phyloP scores from a whole-genome alignment of 768 basidiomycete species.

The Suillus alpinus region DNA sequence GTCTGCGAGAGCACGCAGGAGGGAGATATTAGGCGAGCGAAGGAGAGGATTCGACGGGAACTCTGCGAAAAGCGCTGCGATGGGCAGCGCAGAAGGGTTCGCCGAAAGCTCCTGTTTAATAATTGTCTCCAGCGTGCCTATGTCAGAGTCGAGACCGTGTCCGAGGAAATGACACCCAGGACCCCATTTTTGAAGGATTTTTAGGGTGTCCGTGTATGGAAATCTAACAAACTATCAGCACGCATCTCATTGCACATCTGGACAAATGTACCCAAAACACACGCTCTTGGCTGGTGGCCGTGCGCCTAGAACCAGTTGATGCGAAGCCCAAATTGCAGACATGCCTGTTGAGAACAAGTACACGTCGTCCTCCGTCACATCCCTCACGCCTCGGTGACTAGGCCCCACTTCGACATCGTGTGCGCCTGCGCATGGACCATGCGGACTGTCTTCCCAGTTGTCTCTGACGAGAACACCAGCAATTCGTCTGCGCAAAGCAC shows the following conservation, averaged over 20 bases:
- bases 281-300: slow-evolving; percentile 73
- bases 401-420: slow-evolving; percentile 51
- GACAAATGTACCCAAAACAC: slow-evolving; percentile 79
- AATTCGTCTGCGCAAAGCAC: slow-evolving; percentile 82
- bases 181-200: slow-evolving; percentile 94
- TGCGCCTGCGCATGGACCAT: slow-evolving; percentile 41
- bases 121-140: slow-evolving; percentile 67
- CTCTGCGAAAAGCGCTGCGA: slow-evolving; percentile 85
- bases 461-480: slow-evolving; percentile 81
- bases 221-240: slow-evolving; percentile 51
- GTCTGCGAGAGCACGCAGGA: slow-evolving; percentile 78
- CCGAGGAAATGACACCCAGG: slow-evolving; percentile 91
- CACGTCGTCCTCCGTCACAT: slow-evolving; percentile 82
- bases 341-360: slow-evolving; percentile 88
- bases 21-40: slow-evolving; percentile 74
- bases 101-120: slow-evolving; percentile 44
- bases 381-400: slow-evolving; percentile 64
- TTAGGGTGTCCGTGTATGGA: slow-evolving; percentile 93
- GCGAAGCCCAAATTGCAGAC: slow-evolving; percentile 92
- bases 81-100: slow-evolving; percentile 48
- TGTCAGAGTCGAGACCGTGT: slow-evolving; percentile 69
- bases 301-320: slow-evolving; percentile 58
- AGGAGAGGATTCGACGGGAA: slow-evolving; percentile 95
- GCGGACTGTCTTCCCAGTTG: slow-evolving; percentile 27
- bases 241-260: not conserved